Conservation (phyloP, 2,329 filamentous ascomycete genomes). For the Fusarium sp. region DNA sequence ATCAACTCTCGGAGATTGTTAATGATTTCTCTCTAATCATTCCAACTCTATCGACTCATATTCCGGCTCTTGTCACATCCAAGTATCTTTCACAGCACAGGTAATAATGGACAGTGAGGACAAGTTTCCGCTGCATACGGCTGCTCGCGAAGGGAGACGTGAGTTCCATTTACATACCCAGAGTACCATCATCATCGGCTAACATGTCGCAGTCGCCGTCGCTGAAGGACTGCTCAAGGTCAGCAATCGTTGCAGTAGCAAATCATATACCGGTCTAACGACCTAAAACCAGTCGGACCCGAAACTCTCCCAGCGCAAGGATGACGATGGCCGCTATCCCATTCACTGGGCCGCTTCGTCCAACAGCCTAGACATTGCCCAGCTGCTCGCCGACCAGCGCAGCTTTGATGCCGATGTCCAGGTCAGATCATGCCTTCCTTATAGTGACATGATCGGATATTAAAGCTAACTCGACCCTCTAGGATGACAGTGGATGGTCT, state of each 20-base stretch:
- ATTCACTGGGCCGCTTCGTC: slow-evolving; percentile 95
- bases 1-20: not conserved
- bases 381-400: slow-evolving; percentile 78
- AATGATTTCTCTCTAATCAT: slow-evolving; percentile 5
- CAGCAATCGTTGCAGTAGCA: not conserved
- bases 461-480: not conserved
- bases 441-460: not conserved
- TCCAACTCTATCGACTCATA: not conserved
- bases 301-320: slow-evolving; percentile 79
- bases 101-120: slow-evolving; percentile 57
- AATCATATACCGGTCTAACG: not conserved
- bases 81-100: not conserved
- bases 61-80: not conserved
- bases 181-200: slow-evolving; percentile 14
- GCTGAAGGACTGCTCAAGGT: slow-evolving; percentile 74
- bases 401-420: slow-evolving; percentile 88
- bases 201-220: slow-evolving; percentile 67
- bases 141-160: slow-evolving; percentile 89
- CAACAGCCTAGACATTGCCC: slow-evolving; percentile 82
- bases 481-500: slow-evolving; percentile 87
- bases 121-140: slow-evolving; percentile 89
- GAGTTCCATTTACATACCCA: slow-evolving; percentile 51
- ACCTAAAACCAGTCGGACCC: slow-evolving; percentile 76
- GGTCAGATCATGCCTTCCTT: slow-evolving; percentile 58
- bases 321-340: slow-evolving; percentile 90